These are phyloP conservation scores for Rugonectria rugulosa DNA, from an alignment of 2,329 filamentous ascomycete species.

Conservation along the genomic window DNA sequence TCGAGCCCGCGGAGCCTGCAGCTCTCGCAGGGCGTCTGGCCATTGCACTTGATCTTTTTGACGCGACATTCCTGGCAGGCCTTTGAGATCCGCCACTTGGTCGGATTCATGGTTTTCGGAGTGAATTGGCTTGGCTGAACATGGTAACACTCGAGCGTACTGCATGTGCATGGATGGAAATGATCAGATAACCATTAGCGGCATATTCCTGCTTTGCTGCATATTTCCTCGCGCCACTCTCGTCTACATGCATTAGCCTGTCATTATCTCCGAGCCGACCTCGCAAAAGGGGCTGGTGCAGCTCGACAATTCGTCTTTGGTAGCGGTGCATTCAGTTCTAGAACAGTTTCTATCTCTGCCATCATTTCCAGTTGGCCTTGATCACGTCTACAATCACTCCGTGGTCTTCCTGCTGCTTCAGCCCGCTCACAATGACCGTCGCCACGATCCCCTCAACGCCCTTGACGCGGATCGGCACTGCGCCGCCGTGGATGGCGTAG, in stretches of 20 bases:
- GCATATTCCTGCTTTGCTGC: constrained; percentile 9
- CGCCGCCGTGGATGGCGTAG: constrained; percentile 83
- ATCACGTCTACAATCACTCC: constrained; percentile 76
- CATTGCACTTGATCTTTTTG: constrained; percentile 45
- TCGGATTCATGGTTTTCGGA: constrained; percentile 34
- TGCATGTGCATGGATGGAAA: constrained; percentile 3
- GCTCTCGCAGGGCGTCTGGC: constrained; percentile 40
- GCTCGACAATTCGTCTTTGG: background rate
- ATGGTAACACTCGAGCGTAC: constrained; percentile 29
- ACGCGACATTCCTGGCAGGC: constrained; percentile 44
- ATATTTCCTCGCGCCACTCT: background rate
- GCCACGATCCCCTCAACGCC: constrained; percentile 80
- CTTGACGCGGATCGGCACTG: constrained; percentile 73
- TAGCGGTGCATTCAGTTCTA: background rate
- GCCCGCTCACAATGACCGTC: constrained; percentile 77
- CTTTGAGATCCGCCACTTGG: constrained; percentile 45
- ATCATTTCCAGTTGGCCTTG: constrained; percentile 55
- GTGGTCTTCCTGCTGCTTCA: constrained; percentile 82
- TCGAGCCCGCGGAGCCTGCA: constrained; percentile 36
- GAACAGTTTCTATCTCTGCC: background rate
- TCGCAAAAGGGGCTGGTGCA: too few species aligned
- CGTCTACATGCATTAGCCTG: constrained; percentile 3
- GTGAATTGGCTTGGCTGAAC: constrained; percentile 15
- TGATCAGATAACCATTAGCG: constrained; percentile 4
- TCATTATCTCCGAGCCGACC: background rate